These are phyloP conservation scores for Exophiala sp. DNA, from an alignment of 2,329 filamentous ascomycete genomes.

Conservation along the genomic window DNA sequence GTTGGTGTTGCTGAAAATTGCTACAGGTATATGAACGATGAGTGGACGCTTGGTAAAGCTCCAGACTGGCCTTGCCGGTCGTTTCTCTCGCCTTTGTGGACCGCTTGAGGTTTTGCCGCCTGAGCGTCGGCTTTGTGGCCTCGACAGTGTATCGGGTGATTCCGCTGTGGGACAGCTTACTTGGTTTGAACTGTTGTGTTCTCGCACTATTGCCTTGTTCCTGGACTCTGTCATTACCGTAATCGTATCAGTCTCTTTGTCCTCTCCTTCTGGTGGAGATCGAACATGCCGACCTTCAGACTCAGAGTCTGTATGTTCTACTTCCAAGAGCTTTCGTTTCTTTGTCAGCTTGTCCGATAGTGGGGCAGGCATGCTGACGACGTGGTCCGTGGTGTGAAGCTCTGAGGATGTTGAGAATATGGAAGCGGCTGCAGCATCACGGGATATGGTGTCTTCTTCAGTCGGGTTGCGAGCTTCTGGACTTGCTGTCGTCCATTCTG, in stretches of 20 bases:
- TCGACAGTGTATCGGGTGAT: too few species aligned
- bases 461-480: too few species aligned
- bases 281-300: not conserved
- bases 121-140: not conserved
- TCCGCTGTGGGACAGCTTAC: too few species aligned
- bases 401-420: not conserved
- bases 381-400: not conserved
- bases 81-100: not conserved
- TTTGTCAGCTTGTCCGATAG: not conserved
- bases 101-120: not conserved
- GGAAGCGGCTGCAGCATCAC: not conserved
- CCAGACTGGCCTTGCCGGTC: not conserved
- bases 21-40: not conserved
- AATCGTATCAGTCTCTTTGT: not conserved
- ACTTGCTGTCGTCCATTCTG: too few species aligned
- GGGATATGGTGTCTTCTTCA: too few species aligned
- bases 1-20: slow-evolving; percentile 14
- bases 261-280: not conserved
- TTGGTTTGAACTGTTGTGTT: too few species aligned
- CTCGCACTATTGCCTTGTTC: not conserved
- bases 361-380: not conserved
- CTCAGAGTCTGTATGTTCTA: not conserved
- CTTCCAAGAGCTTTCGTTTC: slow-evolving; percentile 9
- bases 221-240: not conserved
- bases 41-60: not conserved